A percentile compares a stretch with the other conserved stretches of the same genome.
Evolutionary conservation across 78 protist genomes (phyloP).

Genomic region (Dictyostelium intermedium): DNA sequence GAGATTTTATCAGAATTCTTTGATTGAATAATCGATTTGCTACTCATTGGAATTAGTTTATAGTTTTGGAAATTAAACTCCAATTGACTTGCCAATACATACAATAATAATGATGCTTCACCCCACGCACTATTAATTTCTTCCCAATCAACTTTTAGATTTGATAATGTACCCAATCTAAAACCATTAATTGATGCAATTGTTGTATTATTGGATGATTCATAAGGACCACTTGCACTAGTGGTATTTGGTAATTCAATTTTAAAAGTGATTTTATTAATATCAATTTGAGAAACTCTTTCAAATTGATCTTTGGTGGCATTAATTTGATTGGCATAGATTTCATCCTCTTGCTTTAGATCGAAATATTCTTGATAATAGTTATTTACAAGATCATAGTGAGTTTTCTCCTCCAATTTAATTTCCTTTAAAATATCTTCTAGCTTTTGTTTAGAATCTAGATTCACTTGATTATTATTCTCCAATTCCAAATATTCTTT

Average conservation of each 20-base stretch:
- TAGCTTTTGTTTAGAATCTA: slow-evolving; percentile 13
- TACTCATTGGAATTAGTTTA: slow-evolving; percentile 73
- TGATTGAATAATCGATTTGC: slow-evolving; percentile 49
- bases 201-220: not conserved
- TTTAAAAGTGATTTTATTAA: not conserved
- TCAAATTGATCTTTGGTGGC: not conserved
- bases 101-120: slow-evolving; percentile 30
- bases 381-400: slow-evolving; percentile 39
- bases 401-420: slow-evolving; percentile 43
- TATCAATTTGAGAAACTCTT: slow-evolving; percentile 12
- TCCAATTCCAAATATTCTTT: slow-evolving; percentile 28
- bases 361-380: slow-evolving; percentile 51
- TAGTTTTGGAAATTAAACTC: slow-evolving; percentile 39
- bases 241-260: slow-evolving; percentile 6
- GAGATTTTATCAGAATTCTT: slow-evolving; percentile 39
- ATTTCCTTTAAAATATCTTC: slow-evolving; percentile 49
- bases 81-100: slow-evolving; percentile 53
- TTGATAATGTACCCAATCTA: slow-evolving; percentile 35
- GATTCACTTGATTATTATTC: not conserved
- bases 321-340: not conserved
- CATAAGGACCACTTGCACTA: not conserved
- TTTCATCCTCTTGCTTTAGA: not conserved
- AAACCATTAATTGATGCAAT: slow-evolving; percentile 44
- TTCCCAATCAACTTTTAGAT: slow-evolving; percentile 60
- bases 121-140: slow-evolving; percentile 72